phyloP scores from a whole-genome alignment of 371 early-diverging fungal species.

The Lichtheimia corymbifera region DNA sequence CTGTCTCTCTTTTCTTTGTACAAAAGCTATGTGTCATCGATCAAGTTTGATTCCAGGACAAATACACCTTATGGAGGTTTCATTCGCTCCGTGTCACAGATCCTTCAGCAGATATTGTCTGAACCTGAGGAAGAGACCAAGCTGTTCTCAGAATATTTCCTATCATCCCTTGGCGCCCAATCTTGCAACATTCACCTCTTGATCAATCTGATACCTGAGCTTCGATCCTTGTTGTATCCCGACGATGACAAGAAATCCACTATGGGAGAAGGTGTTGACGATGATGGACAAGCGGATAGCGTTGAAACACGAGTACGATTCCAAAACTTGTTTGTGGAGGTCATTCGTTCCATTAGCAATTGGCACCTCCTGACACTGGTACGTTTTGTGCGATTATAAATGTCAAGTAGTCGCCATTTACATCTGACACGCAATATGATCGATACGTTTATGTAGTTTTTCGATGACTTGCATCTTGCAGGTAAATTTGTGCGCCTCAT shows the following conservation, averaged over 20 bases:
- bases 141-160: constrained; percentile 31
- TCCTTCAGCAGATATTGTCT: constrained; percentile 44
- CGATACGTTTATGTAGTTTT: constrained; percentile 28
- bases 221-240: constrained; percentile 29
- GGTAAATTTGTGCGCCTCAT: constrained; percentile 10
- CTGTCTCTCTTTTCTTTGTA: not conserved
- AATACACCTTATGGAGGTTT: constrained; percentile 43
- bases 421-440: not conserved
- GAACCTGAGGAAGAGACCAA: constrained; percentile 45
- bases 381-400: constrained; percentile 7
- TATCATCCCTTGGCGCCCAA: constrained; percentile 28
- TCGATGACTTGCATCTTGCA: constrained; percentile 49
- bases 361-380: constrained; percentile 48
- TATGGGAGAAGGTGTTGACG: not conserved
- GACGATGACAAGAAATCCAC: not conserved
- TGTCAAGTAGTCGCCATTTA: not conserved
- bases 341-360: constrained; percentile 36
- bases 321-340: constrained; percentile 43
- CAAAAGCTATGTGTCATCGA: constrained; percentile 37
- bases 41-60: constrained; percentile 45
- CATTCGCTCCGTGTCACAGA: constrained; percentile 41
- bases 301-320: constrained; percentile 41
- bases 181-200: constrained; percentile 36
- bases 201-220: constrained; percentile 41
- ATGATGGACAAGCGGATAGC: constrained; percentile 30